Percentiles rank a stretch among this genome's conserved stretches.
These are phyloP conservation scores for Fusarium decemcellulare DNA, from an alignment of 2,329 filamentous ascomycete species.

Conservation along the genomic window DNA sequence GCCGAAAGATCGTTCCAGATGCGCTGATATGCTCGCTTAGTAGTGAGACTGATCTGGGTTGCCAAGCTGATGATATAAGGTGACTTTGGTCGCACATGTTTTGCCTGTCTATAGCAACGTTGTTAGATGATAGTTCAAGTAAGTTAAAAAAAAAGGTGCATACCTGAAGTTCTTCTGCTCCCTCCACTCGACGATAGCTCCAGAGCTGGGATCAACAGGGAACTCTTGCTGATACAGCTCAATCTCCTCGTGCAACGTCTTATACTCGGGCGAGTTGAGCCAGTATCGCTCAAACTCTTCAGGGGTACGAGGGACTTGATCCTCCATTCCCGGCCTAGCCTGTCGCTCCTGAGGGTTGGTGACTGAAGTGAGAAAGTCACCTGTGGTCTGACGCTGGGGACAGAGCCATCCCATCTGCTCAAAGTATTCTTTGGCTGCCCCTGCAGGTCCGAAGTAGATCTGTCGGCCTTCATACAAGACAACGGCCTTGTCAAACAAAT, in stretches of 20 bases:
- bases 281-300: constrained; percentile 52
- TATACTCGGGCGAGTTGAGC: neutral
- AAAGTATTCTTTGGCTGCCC: constrained; percentile 73
- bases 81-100: neutral
- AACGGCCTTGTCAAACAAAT: constrained; percentile 77
- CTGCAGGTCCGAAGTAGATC: constrained; percentile 73
- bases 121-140: neutral
- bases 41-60: neutral
- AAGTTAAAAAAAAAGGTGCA: neutral
- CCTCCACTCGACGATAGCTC: constrained; percentile 49
- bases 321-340: constrained; percentile 51
- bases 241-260: neutral
- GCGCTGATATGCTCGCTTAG: constrained; percentile 34
- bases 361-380: constrained; percentile 75
- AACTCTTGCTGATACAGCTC: constrained; percentile 7
- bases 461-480: constrained; percentile 78
- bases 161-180: constrained; percentile 10
- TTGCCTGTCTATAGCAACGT: neutral
- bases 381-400: constrained; percentile 72
- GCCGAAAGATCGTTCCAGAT: constrained; percentile 33
- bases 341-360: constrained; percentile 56
- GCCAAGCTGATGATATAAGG: constrained; percentile 1
- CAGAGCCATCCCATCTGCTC: constrained; percentile 74
- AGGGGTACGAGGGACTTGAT: constrained; percentile 52
- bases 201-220: neutral